Evolutionary conservation across 1,139 yeast species (phyloP), one percentile per base, ranked within the genome.

Genomic region (Kazachstania sp.): DNA sequence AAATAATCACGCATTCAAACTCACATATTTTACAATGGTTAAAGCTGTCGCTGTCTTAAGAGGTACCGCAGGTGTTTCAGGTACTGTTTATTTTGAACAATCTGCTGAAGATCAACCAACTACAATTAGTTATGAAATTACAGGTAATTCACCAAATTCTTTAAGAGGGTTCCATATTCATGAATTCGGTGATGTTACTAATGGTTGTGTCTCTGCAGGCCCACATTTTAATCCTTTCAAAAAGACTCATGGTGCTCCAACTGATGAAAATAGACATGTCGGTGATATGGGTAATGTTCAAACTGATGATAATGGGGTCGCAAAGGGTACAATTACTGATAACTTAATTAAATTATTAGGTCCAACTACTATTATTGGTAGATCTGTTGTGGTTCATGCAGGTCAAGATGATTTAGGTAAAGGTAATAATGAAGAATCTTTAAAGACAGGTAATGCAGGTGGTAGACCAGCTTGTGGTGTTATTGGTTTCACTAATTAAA

Each of bases 401-500:
- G 98, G 97, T 63, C 75, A 80, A 60, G 98, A 92, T 68, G 98
- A 92, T 69, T 83, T 87, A 67, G 98, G 98, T 67, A 83, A 86
- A 77, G 97, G 97, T 69, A 96, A 92, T 51, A 82, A 83, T 68
- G 84, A 86, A 55, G 97, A 90, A 71, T 87, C 97, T 54, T 78
- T 85, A 74, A 87, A 86, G 75, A 92, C 97, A 58, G 98, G 98
- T 73, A 90, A 92, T 67, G 97, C 98, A 53, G 97, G 98, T 69
- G 92, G 85, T 61, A 87, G 98, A 81, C 90, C 95, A 58, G 98
- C 98, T 56, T 92, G 98, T 75, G 97, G 98, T 76, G 97, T 92
- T 67, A 90, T 92, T 74, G 97, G 98, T 63, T 65, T 85, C 55
- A 63, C 86, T 51, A 68, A 72, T 58, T 73, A 31, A 18, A 37